phyloP scores from a whole-genome alignment of 169 alveolate species.

The Plasmodium reichenowi region DNA sequence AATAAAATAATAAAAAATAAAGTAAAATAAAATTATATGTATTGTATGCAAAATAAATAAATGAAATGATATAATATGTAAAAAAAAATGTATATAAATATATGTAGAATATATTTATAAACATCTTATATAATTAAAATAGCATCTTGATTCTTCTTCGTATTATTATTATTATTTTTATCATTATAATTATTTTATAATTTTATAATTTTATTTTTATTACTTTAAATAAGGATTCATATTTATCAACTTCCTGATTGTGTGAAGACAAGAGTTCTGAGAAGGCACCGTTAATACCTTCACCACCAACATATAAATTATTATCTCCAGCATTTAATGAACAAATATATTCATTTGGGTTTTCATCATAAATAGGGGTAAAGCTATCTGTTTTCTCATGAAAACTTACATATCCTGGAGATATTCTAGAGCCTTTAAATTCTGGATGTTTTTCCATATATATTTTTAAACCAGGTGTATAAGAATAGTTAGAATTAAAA shows the following conservation, averaged over 20 bases:
- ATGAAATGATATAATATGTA: background rate
- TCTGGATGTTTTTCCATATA: slow-evolving; percentile 88
- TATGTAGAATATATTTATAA: background rate
- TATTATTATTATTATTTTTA: too few species aligned
- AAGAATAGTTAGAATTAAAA: slow-evolving; percentile 75
- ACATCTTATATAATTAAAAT: background rate
- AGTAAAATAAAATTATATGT: background rate
- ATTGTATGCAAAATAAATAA: background rate
- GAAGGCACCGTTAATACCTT: slow-evolving; percentile 79
- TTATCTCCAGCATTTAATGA: slow-evolving; percentile 81
- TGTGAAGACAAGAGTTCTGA: slow-evolving; percentile 71
- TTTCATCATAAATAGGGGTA: slow-evolving; percentile 75
- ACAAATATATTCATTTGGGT: slow-evolving; percentile 78
- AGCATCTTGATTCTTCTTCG: slow-evolving; percentile 18
- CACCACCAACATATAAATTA: slow-evolving; percentile 75
- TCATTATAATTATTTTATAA: background rate
- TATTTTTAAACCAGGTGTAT: slow-evolving; percentile 87
- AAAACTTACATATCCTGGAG: slow-evolving; percentile 86
- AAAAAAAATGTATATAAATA: background rate
- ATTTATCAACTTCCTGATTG: slow-evolving; percentile 80
- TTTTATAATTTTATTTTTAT: background rate
- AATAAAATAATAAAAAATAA: background rate
- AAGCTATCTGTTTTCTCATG: slow-evolving; percentile 57
- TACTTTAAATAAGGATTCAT: slow-evolving; percentile 77
- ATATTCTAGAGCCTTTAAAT: slow-evolving; percentile 87